A percentile compares a stretch with the other conserved stretches of the same genome.
Conservation (phyloP, 169 alveolate species). For the Plasmodium malariae region DNA sequence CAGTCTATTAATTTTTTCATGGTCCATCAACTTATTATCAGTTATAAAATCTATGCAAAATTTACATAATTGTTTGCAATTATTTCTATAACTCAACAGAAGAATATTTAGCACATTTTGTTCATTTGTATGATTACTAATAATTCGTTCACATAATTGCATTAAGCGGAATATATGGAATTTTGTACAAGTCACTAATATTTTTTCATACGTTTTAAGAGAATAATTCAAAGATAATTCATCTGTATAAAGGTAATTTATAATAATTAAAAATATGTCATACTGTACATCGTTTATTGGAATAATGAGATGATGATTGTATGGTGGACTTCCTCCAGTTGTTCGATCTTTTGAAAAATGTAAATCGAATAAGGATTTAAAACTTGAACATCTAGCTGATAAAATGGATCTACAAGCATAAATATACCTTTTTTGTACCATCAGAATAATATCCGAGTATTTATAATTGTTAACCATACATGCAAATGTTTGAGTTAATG, state of each 20-base stretch:
- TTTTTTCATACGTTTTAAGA: conserved; percentile 9
- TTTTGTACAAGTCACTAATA: not conserved
- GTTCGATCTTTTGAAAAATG: not conserved
- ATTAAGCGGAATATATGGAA: conserved; percentile 20
- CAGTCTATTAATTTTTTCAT: conserved; percentile 23
- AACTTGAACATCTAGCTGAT: conserved; percentile 17
- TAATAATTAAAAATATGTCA: conserved; percentile 26
- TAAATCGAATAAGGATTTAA: conserved; percentile 14
- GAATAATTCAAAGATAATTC: conserved; percentile 11
- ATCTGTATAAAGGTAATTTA: conserved; percentile 42
- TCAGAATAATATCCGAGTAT: conserved; percentile 29
- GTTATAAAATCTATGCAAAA: conserved; percentile 46
- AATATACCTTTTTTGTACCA: conserved; percentile 16
- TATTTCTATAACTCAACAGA: conserved; percentile 20
- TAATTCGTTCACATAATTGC: conserved; percentile 29
- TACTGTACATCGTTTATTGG: conserved; percentile 22
- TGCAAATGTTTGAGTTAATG: not conserved
- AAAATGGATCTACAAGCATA: conserved; percentile 36
- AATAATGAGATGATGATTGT: not conserved
- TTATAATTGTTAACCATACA: conserved; percentile 28
- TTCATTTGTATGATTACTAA: conserved; percentile 18
- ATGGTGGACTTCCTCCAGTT: not conserved
- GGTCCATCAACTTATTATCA: conserved; percentile 27
- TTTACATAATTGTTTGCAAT: conserved; percentile 41
- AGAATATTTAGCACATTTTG: conserved; percentile 16